Conservation (phyloP, 2,329 filamentous ascomycete genomes). For the Colletotrichum liaoningense region DNA sequence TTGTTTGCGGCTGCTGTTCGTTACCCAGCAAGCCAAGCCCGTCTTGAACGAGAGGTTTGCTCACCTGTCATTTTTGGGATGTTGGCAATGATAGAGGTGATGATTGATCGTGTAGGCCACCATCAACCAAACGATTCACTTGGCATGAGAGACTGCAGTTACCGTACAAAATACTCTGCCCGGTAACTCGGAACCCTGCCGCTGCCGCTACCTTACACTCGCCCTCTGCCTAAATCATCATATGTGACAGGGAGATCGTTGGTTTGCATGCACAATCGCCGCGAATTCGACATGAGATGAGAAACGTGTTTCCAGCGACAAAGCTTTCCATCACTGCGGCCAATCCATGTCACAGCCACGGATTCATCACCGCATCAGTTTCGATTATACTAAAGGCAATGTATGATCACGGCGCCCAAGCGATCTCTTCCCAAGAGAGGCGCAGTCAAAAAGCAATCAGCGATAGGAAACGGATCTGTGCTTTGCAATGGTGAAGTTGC, state of each 20-base stretch:
- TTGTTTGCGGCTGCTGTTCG: conserved; percentile 9
- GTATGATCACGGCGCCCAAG: not conserved
- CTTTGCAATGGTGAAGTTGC: not conserved
- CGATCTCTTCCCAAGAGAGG: not conserved
- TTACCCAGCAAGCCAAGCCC: not conserved
- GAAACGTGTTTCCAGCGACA: conserved; percentile 15
- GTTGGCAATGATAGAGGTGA: not conserved
- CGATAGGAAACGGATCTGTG: not conserved
- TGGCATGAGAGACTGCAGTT: conserved; percentile 2
- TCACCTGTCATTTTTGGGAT: not conserved
- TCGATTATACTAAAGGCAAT: not conserved
- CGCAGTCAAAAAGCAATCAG: not conserved
- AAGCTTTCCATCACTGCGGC: not conserved
- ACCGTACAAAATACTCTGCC: no score
- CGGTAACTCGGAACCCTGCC: not conserved
- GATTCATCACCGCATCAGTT: not conserved
- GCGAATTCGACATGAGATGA: conserved; percentile 2
- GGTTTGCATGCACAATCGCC: conserved; percentile 6
- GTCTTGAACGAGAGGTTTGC: not conserved
- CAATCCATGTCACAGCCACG: not conserved
- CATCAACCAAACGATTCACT: conserved; percentile 21
- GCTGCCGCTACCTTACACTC: not conserved
- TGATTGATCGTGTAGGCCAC: not conserved
- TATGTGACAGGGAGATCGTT: conserved; percentile 4
- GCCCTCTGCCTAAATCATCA: not conserved